Conservation (phyloP, 2,329 filamentous ascomycete genomes). For the Fusarium annulatum region DNA sequence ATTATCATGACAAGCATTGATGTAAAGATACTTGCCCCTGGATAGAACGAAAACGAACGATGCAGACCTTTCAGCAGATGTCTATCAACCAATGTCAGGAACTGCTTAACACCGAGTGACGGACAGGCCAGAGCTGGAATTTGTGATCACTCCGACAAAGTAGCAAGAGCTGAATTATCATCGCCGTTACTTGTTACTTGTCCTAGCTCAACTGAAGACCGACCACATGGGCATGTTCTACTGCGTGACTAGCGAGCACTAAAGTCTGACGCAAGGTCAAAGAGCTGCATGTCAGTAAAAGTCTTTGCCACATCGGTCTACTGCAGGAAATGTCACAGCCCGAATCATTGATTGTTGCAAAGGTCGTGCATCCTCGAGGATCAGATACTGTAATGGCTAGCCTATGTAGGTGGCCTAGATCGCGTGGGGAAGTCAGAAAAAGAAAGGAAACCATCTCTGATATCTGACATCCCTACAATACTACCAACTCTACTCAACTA, state of each 20-base stretch:
- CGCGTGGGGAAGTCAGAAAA: background rate
- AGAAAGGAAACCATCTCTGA: background rate
- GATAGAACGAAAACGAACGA: background rate
- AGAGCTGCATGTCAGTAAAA: background rate
- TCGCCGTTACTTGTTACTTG: background rate
- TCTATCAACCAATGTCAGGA: background rate
- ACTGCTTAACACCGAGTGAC: background rate
- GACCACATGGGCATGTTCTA: background rate
- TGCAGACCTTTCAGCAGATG: background rate
- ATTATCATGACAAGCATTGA: constrained; percentile 13
- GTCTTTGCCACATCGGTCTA: background rate
- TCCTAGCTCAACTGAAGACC: background rate
- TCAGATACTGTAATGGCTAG: background rate
- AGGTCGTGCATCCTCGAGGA: background rate
- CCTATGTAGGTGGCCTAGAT: background rate
- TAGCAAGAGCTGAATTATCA: background rate
- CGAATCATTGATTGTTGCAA: background rate
- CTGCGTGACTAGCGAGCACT: background rate
- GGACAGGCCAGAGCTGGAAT: background rate
- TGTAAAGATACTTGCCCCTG: background rate
- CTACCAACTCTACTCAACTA: background rate
- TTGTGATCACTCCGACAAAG: background rate
- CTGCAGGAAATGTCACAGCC: background rate
- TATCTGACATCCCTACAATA: background rate
- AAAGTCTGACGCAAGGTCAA: background rate